A percentile compares a stretch with the other conserved stretches of the same genome.
Evolutionary conservation across 148 eudicot species (phyloP).

Genomic region (Diospyros lotus): DNA sequence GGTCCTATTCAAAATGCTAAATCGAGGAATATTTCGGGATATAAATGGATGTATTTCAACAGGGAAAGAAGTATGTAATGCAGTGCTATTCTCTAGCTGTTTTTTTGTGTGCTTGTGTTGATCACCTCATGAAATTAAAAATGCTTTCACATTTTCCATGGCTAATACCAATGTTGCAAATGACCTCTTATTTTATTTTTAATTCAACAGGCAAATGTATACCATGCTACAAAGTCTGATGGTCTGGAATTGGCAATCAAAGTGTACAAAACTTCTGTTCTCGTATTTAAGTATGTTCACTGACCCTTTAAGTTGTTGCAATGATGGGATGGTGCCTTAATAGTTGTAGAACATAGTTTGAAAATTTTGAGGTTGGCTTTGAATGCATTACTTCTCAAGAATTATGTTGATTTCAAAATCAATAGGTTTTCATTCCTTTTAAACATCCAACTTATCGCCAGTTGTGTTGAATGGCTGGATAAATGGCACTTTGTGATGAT

Average conservation of each 20-base stretch:
- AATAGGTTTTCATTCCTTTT: no score
- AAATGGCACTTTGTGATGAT: no score
- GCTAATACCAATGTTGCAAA: background rate
- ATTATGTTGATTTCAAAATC: background rate
- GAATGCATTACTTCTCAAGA: background rate
- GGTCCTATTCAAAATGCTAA: constrained; percentile 96
- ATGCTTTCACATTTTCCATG: no score
- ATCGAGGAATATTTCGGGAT: constrained; percentile 81
- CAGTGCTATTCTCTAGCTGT: background rate
- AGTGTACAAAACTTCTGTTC: constrained; percentile 95
- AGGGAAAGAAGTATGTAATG: constrained; percentile 77
- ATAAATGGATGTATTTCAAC: constrained; percentile 97
- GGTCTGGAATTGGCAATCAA: constrained; percentile 89
- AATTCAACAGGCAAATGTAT: constrained; percentile 79
- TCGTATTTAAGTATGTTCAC: constrained; percentile 83
- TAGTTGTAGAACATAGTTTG: background rate
- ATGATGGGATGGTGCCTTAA: background rate
- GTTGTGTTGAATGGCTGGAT: no score
- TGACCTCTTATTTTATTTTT: constrained; percentile 1
- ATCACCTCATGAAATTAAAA: background rate
- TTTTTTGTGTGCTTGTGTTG: background rate
- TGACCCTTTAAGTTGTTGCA: constrained; percentile 9
- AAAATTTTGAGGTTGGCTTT: background rate
- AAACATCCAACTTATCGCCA: background rate
- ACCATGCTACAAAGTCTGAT: constrained; percentile 89